A percentile compares a stretch with the other conserved stretches of the same genome.
Conservation (phyloP, 768 basidiomycete species). For the Pluteus cervinus region DNA sequence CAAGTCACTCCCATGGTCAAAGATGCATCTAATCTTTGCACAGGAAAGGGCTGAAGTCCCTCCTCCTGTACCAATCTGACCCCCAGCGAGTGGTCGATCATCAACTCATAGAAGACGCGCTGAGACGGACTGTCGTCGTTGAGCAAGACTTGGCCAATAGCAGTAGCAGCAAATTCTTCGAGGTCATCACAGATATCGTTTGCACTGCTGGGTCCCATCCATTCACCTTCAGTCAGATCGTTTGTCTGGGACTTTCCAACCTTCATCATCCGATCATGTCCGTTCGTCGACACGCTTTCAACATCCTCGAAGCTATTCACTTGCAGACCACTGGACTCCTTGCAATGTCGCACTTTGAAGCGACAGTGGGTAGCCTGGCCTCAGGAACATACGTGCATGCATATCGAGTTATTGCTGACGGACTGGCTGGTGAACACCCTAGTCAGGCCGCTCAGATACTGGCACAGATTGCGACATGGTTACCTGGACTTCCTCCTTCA, state of each 20-base stretch:
- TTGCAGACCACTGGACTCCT: slow-evolving; percentile 61
- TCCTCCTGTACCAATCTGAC: slow-evolving; percentile 56
- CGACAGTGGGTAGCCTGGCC: slow-evolving; percentile 64
- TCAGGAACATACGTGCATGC: slow-evolving; percentile 77
- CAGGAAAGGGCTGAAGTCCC: slow-evolving; percentile 72
- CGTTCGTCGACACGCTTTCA: slow-evolving; percentile 72
- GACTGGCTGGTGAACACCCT: slow-evolving; percentile 74
- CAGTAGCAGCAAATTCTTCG: slow-evolving; percentile 67
- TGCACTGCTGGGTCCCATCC: slow-evolving; percentile 45
- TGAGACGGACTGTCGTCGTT: slow-evolving; percentile 66
- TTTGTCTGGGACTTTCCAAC: slow-evolving; percentile 78
- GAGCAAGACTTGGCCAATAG: slow-evolving; percentile 45
- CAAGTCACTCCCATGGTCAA: not conserved
- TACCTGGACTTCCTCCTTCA: slow-evolving; percentile 56
- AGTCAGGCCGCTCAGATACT: slow-evolving; percentile 60
- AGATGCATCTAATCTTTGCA: slow-evolving; percentile 7
- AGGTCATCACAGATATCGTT: slow-evolving; percentile 68
- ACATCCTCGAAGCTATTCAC: slow-evolving; percentile 69
- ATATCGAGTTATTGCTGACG: slow-evolving; percentile 70
- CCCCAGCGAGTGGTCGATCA: too few relatives aligned
- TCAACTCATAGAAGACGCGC: slow-evolving; percentile 57
- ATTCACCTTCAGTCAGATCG: slow-evolving; percentile 69
- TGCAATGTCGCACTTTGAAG: slow-evolving; percentile 67
- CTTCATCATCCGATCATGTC: slow-evolving; percentile 63
- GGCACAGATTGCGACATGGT: slow-evolving; percentile 62